phyloP scores from a whole-genome alignment of 306 rosid genomes.

The Coriaria nepalensis region DNA sequence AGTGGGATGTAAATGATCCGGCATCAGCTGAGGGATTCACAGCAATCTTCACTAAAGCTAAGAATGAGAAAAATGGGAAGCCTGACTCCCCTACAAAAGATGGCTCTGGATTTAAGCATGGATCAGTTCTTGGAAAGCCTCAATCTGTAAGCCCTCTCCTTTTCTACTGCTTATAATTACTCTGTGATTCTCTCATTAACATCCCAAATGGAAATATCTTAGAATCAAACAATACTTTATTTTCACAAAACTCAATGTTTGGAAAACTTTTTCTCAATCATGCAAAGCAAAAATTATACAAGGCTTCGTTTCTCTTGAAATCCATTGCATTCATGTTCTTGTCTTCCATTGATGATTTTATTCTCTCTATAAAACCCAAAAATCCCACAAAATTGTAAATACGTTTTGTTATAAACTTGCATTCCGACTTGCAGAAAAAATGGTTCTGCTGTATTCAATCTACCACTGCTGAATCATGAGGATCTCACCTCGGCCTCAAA shows the following conservation, averaged over 20 bases:
- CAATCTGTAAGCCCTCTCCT: slow-evolving; percentile 27
- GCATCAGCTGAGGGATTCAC: slow-evolving; percentile 77
- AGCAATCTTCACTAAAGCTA: slow-evolving; percentile 62
- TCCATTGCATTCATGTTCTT: neutral
- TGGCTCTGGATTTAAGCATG: slow-evolving; percentile 26
- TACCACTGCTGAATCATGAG: slow-evolving; percentile 30
- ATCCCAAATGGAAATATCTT: neutral
- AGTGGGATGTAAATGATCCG: slow-evolving; percentile 78
- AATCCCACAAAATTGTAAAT: neutral
- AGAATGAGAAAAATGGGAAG: slow-evolving; percentile 48
- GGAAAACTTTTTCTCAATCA: no score
- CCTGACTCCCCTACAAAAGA: slow-evolving; percentile 41
- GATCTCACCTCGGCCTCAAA: neutral
- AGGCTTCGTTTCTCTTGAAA: no score
- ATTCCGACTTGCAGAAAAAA: slow-evolving; percentile 43
- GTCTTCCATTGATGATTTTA: neutral
- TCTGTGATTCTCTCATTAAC: neutral
- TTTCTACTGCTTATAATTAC: slow-evolving; percentile 1
- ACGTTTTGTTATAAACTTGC: neutral
- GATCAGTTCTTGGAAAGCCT: slow-evolving; percentile 48
- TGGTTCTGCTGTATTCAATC: slow-evolving; percentile 69
- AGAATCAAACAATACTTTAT: neutral
- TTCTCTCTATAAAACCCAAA: neutral
- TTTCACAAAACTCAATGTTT: no score
- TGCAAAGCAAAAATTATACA: no score